Evolutionary conservation across 768 basidiomycete species (phyloP).

Genomic region (Mycena haematopus): DNA sequence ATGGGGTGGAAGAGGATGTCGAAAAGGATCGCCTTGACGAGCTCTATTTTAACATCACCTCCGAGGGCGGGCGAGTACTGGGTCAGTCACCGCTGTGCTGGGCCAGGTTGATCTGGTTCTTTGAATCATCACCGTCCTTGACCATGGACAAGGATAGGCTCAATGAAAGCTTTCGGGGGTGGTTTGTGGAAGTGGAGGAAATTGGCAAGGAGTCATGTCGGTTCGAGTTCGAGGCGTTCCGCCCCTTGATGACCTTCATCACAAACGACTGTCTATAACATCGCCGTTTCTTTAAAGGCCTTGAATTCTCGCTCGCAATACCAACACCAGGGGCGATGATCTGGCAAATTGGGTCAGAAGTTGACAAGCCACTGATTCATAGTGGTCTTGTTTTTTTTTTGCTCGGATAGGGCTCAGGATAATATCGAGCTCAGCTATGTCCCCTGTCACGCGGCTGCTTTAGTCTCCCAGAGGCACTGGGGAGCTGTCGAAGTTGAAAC

Average conservation of each 20-base stretch:
- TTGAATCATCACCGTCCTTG: neutral
- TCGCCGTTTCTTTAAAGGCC: conserved; percentile 37
- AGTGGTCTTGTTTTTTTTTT: too few relatives aligned
- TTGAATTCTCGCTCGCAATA: conserved; percentile 99
- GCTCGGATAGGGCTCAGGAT: too few relatives aligned
- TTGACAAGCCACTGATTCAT: too few relatives aligned
- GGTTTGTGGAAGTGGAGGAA: neutral
- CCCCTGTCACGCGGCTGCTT: too few relatives aligned
- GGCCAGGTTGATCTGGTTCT: neutral
- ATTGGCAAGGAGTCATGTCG: too few relatives aligned
- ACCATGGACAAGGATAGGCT: neutral
- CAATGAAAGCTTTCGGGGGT: neutral
- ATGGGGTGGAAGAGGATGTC: neutral
- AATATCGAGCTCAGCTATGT: too few relatives aligned
- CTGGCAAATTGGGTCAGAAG: conserved; percentile 44
- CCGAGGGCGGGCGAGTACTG: neutral
- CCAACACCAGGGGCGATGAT: conserved; percentile 97
- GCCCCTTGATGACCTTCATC: too few relatives aligned
- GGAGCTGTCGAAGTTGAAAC: too few relatives aligned
- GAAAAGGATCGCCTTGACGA: neutral
- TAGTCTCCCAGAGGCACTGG: too few relatives aligned
- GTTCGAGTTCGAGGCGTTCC: neutral
- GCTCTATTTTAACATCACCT: neutral
- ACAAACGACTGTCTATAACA: too few relatives aligned
- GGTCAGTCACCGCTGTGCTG: neutral